Base-by-base conservation (phyloP, 1,284 basidiomycete species). In the Melampsora americana region DNA sequence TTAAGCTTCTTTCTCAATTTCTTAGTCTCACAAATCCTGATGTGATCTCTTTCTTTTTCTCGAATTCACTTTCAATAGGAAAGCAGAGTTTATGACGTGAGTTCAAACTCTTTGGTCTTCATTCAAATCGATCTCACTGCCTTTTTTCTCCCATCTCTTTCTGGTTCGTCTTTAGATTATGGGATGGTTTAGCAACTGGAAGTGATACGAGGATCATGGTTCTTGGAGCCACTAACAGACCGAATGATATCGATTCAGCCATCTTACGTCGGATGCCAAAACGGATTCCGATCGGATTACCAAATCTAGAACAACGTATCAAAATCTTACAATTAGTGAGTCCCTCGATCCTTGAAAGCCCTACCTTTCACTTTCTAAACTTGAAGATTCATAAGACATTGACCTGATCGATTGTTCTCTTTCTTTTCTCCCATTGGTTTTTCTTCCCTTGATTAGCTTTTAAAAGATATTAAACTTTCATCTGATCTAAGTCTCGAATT, bases 71-170 rank as follows among this genome's bases (percentile, higher is more conserved):
- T 39, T 26, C n/a, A n/a, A 23, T 39, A 75, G 73, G 73, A 99
- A 99, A 85, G 95, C 95, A 1, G 95, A 99, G 82, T 99, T 99
- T 83, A 97, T 99, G 95, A 96, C 93, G 89, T 93, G 84, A 80
- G 91, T 79, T 14, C 20, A 69, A 85, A n/a, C n/a, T 14, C 6
- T 30, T 75, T 26, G 66, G 26, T 18, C 39, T 28, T 23, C 30
- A 48, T 44, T 61, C 28, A 46, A 30, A 30, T 39, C 20, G 28
- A 65, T n/a, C n/a, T n/a, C 18, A 42, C 59, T 35, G 14, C n/a
- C n/a, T n/a, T n/a, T n/a, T n/a, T n/a, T n/a, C n/a, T n/a, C n/a
- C n/a, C n/a, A n/a, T 23, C 32, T 69, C 30, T 35, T 35, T 5
- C 30, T 20, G 30, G 18, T 59, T 35, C 42, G 16, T 42, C 23